These are phyloP conservation scores for Theileria annulata DNA, from an alignment of 169 alveolate genomes.

Conservation along the genomic window DNA sequence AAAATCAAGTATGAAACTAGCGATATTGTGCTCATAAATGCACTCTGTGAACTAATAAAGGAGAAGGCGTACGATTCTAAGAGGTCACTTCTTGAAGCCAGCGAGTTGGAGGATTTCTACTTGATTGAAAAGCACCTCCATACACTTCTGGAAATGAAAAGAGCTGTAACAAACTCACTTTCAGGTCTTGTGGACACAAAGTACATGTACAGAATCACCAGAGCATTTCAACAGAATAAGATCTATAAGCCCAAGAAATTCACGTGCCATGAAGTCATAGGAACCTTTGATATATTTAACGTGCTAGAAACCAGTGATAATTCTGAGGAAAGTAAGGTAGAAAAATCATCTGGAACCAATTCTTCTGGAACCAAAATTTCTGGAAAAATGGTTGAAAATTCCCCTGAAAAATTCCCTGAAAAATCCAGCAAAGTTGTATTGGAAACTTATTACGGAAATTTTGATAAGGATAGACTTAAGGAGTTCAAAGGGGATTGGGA, in stretches of 20 bases:
- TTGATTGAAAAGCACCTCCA: conserved; percentile 38
- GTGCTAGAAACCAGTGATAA: neutral
- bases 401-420: no score
- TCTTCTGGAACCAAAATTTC: no score
- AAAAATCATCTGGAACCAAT: no score
- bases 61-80: conserved; percentile 19
- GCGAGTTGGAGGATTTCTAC: conserved; percentile 35
- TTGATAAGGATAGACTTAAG: neutral
- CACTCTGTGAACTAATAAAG: conserved; percentile 45
- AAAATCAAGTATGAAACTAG: conserved; percentile 32
- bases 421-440: neutral
- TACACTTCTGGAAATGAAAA: conserved; percentile 9
- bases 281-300: conserved; percentile 19
- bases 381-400: no score
- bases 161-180: conserved; percentile 20
- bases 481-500: conserved; percentile 55
- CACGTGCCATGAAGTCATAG: conserved; percentile 27
- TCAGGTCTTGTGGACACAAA: conserved; percentile 40
- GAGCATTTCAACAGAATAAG: conserved; percentile 36
- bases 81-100: conserved; percentile 34
- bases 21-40: conserved; percentile 51
- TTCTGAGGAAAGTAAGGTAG: neutral
- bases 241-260: conserved; percentile 8
- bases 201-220: conserved; percentile 39
- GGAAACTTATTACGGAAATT: neutral